Percentiles rank a stretch among this genome's conserved stretches.
These are phyloP conservation scores for Chimonanthus praecox DNA, from an alignment of 164 flowering plant species.

Conservation along the genomic window DNA sequence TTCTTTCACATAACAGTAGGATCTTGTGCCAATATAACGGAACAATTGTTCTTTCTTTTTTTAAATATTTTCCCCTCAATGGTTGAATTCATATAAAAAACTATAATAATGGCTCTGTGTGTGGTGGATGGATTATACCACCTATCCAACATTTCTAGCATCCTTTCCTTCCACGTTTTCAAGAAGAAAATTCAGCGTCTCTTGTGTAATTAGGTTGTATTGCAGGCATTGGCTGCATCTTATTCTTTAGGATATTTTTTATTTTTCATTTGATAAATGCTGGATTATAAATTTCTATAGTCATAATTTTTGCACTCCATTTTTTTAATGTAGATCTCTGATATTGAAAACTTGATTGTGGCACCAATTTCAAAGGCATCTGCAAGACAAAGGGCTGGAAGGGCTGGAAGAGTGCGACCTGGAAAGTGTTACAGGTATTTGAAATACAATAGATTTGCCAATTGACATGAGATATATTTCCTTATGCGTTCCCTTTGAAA, in stretches of 20 bases:
- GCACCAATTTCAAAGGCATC: constrained; percentile 97
- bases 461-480: not conserved
- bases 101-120: too few relatives aligned
- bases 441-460: not conserved
- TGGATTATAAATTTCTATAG: not conserved
- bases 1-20: too few relatives aligned
- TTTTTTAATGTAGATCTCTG: constrained; percentile 48
- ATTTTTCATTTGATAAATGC: constrained; percentile 1
- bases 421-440: constrained; percentile 95
- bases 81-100: too few relatives aligned
- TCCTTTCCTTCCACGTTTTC: not conserved
- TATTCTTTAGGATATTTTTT: not conserved
- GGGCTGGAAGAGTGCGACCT: constrained; percentile 96
- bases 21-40: too few relatives aligned
- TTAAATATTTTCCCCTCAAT: too few relatives aligned
- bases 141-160: too few relatives aligned
- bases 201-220: not conserved
- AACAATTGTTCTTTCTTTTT: too few relatives aligned
- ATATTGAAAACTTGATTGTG: constrained; percentile 88
- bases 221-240: not conserved
- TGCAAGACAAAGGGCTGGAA: constrained; percentile 95
- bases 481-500: not conserved
- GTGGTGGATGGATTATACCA: too few relatives aligned
- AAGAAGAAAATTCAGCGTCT: not conserved
- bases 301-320: not conserved